Evolutionary conservation across 768 basidiomycete species (phyloP), one percentile per base, ranked within the genome.

Genomic region (Xerocomellus dryophilus): DNA sequence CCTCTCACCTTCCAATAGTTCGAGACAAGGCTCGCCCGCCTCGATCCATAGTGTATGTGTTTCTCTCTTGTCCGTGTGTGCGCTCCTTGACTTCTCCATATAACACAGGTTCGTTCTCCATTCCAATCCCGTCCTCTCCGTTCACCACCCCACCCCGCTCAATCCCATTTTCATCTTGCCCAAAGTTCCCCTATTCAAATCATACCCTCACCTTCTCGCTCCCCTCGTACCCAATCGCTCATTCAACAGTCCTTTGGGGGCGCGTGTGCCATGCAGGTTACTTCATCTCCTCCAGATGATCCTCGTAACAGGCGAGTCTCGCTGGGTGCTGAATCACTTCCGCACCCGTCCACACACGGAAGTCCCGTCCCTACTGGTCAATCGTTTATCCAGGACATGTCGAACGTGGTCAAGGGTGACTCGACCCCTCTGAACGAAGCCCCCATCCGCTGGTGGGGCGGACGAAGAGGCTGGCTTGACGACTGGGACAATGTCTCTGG

Each of bases 361-460:
- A 50, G 42, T 25, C 51, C 49, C 12, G 21, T 29, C 0, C 31
- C 25, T 6, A 15, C n/a, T 4, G 35, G 31, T 15, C n/a, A 35
- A 12, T 43, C 52, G 4, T 31, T 12, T 5, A 27, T 29, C 18
- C 54, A 47, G n/a, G 47, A 43, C 15, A 20, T 25, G 2, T 20
- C 44, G 7, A 4, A 27, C 7, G 5, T 15, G 10, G n/a, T 44
- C 23, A 51, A 48, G 27, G 54, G 52, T 2, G 31, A 50, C 5
- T 56, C 53, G 20, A 58, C 61, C 0, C 60, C 63, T 44, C 39
- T 63, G 38, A 55, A 64, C n/a, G 58, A 53, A 42, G 54, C 56
- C 7, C 58, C 63, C 7, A n/a, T 49, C 31, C 58, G 51, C 18
- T 66, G 63, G 61, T 61, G 61, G 58, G 59, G 61, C 15, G 59